A percentile compares a stretch with the other conserved stretches of the same genome.
Conservation (phyloP, 2,329 filamentous ascomycete genomes). For the Ascochyta koolunga region DNA sequence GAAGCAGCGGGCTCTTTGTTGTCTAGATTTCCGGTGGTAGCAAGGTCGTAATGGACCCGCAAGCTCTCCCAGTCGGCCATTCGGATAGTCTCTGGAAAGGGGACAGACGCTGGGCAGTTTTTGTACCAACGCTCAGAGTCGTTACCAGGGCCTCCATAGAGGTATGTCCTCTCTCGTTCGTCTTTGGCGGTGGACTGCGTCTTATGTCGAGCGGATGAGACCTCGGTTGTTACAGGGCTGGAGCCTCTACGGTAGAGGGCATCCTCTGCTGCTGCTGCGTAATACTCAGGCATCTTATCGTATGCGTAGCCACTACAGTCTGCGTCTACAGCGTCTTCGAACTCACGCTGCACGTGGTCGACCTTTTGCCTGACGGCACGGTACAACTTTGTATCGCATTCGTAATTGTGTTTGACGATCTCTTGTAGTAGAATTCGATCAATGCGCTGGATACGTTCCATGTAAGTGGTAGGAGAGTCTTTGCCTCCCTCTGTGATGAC, state of each 20-base stretch:
- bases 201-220: not conserved
- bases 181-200: not conserved
- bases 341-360: slow-evolving; percentile 23
- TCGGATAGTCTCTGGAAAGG: slow-evolving; percentile 37
- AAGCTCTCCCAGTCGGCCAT: slow-evolving; percentile 40
- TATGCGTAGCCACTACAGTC: slow-evolving; percentile 7
- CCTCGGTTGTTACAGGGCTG: not conserved
- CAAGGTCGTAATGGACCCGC: slow-evolving; percentile 35
- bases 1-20: slow-evolving; percentile 15
- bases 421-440: slow-evolving; percentile 30
- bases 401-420: slow-evolving; percentile 18
- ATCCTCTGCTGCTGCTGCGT: not conserved
- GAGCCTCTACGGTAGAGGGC: not conserved
- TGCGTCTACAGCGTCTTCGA: slow-evolving; percentile 16
- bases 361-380: slow-evolving; percentile 28
- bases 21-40: slow-evolving; percentile 14
- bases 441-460: slow-evolving; percentile 34
- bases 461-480: slow-evolving; percentile 26
- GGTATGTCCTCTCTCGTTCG: slow-evolving; percentile 20
- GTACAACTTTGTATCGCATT: slow-evolving; percentile 31
- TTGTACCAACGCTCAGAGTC: slow-evolving; percentile 30
- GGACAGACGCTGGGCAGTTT: slow-evolving; percentile 26
- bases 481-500: slow-evolving; percentile 27
- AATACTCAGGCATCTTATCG: slow-evolving; percentile 14
- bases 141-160: slow-evolving; percentile 35